phyloP scores from a whole-genome alignment of 169 alveolate genomes.

The Eimeria nieschulzi region DNA sequence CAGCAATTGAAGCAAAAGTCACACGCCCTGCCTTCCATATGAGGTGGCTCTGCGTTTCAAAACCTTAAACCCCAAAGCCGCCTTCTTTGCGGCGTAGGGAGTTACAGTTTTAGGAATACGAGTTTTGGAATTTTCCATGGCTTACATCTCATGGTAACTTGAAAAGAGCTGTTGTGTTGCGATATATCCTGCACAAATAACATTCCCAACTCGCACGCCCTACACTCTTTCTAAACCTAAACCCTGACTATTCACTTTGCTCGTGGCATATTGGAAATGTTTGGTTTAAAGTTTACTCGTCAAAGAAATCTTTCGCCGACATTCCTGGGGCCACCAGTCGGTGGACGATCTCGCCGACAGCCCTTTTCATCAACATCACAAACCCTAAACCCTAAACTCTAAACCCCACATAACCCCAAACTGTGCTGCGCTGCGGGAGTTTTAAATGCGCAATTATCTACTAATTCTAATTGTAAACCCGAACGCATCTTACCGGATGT shows the following conservation, averaged over 20 bases:
- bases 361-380: slow-evolving; percentile 41
- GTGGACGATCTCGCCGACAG: slow-evolving; percentile 57
- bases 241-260: slow-evolving; percentile 13
- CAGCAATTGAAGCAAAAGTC: too few species aligned
- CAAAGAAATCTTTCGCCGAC: slow-evolving; percentile 37
- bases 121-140: background rate
- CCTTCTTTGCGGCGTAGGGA: background rate
- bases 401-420: background rate
- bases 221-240: background rate
- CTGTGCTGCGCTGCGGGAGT: too few species aligned
- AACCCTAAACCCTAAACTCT: slow-evolving; percentile 41
- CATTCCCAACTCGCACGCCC: background rate
- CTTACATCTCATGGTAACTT: background rate
- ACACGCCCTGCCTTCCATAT: too few species aligned
- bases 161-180: slow-evolving; percentile 35
- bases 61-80: slow-evolving; percentile 1
- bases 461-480: background rate
- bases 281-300: slow-evolving; percentile 33
- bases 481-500: slow-evolving; percentile 26
- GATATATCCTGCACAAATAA: slow-evolving; percentile 28
- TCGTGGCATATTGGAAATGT: background rate
- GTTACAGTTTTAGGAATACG: slow-evolving; percentile 3
- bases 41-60: background rate
- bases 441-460: too few species aligned
- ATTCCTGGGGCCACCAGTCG: slow-evolving; percentile 60